Percentiles rank a stretch among this genome's conserved stretches.
Evolutionary conservation across 164 flowering plant species (phyloP).

Genomic region (Kalanchoe fedtschenkoi): DNA sequence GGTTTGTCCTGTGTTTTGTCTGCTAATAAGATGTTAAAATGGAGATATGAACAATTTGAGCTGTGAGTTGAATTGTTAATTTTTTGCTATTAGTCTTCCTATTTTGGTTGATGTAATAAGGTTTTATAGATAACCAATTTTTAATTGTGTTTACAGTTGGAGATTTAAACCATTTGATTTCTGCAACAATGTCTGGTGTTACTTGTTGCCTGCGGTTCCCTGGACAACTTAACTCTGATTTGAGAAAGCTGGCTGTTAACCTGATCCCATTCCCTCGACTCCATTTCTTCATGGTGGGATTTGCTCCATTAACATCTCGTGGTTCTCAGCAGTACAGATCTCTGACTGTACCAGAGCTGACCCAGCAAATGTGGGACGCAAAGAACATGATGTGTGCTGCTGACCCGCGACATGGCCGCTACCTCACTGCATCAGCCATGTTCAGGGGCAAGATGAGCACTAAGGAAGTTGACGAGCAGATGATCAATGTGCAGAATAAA

Average conservation of each 20-base stretch:
- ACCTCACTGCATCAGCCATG: conserved; percentile 3
- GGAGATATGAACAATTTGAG: background rate
- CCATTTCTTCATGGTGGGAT: conserved; percentile 56
- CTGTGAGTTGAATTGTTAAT: too few species aligned
- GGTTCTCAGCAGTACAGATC: conserved; percentile 41
- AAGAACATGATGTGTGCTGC: conserved; percentile 7
- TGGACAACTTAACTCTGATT: conserved; percentile 44
- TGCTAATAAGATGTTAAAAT: too few species aligned
- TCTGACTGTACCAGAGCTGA: conserved; percentile 40
- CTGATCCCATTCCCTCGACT: conserved; percentile 48
- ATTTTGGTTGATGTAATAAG: background rate
- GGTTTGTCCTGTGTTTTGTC: too few species aligned
- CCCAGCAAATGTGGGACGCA: conserved; percentile 39
- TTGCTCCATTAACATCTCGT: conserved; percentile 41
- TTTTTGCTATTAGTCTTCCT: too few species aligned
- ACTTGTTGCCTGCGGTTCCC: conserved; percentile 48
- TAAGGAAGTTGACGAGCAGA: conserved; percentile 5
- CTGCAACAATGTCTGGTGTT: conserved; percentile 48
- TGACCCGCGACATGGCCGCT: background rate
- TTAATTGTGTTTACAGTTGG: conserved; percentile 26
- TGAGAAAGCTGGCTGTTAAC: conserved; percentile 46
- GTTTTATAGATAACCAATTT: background rate
- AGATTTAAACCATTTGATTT: conserved; percentile 41
- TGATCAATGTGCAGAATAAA: background rate
- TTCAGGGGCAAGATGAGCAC: conserved; percentile 4